Conservation (phyloP, 179 eudicot species). For the Amaranthus tricolor region DNA sequence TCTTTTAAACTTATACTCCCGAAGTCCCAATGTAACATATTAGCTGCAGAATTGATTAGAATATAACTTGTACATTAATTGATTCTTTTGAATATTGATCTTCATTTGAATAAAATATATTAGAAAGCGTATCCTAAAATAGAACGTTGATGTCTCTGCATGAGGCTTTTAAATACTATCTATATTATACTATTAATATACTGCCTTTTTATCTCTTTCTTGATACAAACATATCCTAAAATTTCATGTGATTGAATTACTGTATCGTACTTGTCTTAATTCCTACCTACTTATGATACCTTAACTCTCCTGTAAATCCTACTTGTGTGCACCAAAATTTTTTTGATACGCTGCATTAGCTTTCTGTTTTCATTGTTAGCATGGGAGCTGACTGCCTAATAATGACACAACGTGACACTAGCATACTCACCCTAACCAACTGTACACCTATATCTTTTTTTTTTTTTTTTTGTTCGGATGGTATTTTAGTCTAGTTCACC, state of each 20-base stretch:
- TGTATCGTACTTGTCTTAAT: too few relatives aligned
- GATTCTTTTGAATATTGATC: neutral
- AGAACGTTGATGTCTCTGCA: neutral
- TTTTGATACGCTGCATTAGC: neutral
- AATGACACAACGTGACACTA: too few relatives aligned
- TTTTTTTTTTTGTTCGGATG: too few relatives aligned
- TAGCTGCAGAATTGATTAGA: neutral
- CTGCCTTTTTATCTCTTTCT: neutral
- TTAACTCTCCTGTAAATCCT: neutral
- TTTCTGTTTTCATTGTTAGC: neutral
- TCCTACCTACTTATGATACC: neutral
- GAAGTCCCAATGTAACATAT: neutral
- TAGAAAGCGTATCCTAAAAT: neutral
- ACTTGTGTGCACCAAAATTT: neutral
- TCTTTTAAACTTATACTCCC: neutral
- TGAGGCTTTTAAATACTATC: neutral
- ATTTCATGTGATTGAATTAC: too few relatives aligned
- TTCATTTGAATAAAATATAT: neutral
- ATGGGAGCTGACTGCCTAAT: neutral
- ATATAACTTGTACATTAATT: neutral
- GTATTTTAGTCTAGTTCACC: too few relatives aligned
- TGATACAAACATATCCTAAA: neutral
- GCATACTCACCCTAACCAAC: too few relatives aligned
- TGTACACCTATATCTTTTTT: too few relatives aligned
- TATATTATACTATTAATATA: neutral